Percentiles rank a stretch among this genome's conserved stretches.
These are phyloP conservation scores for Aspergillus affinis DNA, from an alignment of 495 filamentous ascomycete genomes.

Conservation along the genomic window DNA sequence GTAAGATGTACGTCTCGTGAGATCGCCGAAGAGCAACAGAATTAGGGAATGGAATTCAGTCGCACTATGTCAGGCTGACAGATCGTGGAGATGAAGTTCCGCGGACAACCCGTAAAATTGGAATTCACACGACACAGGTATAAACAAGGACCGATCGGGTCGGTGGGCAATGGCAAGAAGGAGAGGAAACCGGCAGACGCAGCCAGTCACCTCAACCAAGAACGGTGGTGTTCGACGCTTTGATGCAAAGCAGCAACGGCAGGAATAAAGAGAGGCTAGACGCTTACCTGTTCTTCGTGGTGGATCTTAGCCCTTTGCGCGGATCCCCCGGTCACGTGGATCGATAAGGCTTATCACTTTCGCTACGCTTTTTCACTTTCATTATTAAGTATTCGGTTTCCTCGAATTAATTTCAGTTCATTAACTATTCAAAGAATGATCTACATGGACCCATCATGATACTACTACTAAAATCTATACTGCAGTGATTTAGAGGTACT, in stretches of 20 bases:
- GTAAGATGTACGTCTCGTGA: not conserved
- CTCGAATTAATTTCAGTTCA: slow-evolving; percentile 4
- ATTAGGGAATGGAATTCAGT: not conserved
- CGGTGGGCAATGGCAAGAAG: not conserved
- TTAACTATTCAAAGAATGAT: slow-evolving; percentile 8
- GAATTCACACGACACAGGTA: slow-evolving; percentile 1
- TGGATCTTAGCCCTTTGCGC: slow-evolving; percentile 2
- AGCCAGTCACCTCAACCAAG: not conserved
- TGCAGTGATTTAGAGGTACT: slow-evolving; percentile 54
- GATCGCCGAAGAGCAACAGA: not conserved
- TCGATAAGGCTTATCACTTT: slow-evolving; percentile 7
- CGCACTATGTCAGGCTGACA: not conserved
- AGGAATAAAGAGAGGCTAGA: not conserved
- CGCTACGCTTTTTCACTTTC: not conserved
- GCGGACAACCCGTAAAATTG: not conserved
- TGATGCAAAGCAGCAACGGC: not conserved
- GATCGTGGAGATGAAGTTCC: not conserved
- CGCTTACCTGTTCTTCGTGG: slow-evolving; percentile 10
- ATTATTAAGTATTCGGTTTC: not conserved
- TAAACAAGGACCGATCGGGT: not conserved
- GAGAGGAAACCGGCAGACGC: not conserved
- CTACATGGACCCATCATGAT: not conserved
- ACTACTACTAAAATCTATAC: too few species aligned
- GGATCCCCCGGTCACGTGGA: slow-evolving; percentile 11
- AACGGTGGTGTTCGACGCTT: not conserved